These are phyloP conservation scores for Yamadazyma kanchanaburiensis DNA, from an alignment of 1,139 yeast species.

Conservation along the genomic window DNA sequence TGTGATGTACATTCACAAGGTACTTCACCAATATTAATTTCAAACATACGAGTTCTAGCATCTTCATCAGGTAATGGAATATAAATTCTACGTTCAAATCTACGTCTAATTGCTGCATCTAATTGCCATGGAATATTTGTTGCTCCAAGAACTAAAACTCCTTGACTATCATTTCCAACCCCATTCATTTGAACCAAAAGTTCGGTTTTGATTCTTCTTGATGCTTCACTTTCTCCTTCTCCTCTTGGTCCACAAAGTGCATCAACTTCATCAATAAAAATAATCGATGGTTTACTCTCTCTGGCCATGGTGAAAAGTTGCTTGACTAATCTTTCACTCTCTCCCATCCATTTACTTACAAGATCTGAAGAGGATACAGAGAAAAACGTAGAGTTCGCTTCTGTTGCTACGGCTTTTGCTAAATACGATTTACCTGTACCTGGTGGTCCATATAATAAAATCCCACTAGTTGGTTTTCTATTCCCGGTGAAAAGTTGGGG, in stretches of 20 bases:
- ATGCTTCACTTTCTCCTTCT: conserved; percentile 96
- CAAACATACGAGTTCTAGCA: conserved; percentile 92
- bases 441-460: conserved; percentile 93
- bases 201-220: conserved; percentile 94
- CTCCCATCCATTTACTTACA: conserved; percentile 99
- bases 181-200: conserved; percentile 98
- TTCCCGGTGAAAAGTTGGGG: conserved; percentile 95
- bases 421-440: conserved; percentile 98
- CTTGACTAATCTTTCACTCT: conserved; percentile 89
- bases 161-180: conserved; percentile 91
- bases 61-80: conserved; percentile 91
- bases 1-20: conserved; percentile 74
- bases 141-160: conserved; percentile 94
- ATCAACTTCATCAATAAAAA: conserved; percentile 96
- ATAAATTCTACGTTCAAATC: conserved; percentile 93
- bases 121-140: conserved; percentile 99
- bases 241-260: conserved; percentile 98
- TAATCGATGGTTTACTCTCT: conserved; percentile 91
- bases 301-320: conserved; percentile 95
- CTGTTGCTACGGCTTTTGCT: conserved; percentile 98
- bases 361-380: conserved; percentile 92
- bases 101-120: conserved; percentile 95
- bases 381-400: conserved; percentile 93
- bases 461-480: conserved; percentile 91
- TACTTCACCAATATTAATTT: conserved; percentile 85